phyloP scores from a whole-genome alignment of 495 filamentous ascomycete genomes.

The Xylaria sp. region DNA sequence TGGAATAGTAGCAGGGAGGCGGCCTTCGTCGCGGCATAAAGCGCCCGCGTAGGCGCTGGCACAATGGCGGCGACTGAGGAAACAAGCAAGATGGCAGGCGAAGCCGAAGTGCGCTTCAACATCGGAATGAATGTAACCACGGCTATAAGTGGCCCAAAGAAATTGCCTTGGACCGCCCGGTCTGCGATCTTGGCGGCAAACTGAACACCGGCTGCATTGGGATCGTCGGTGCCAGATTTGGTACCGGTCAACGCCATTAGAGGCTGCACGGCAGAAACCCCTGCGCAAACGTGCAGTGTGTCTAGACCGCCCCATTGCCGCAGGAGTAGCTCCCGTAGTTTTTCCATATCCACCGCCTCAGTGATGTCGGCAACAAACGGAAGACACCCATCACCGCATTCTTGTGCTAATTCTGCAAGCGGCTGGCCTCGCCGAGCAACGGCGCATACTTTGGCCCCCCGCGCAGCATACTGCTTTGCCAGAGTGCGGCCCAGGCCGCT shows the following conservation, averaged over 20 bases:
- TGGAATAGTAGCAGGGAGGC: constrained; percentile 42
- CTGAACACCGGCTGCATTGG: constrained; percentile 32
- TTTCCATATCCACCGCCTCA: constrained; percentile 34
- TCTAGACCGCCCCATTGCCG: constrained; percentile 39
- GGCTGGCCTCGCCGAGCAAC: constrained; percentile 37
- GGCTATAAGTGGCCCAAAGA: constrained; percentile 37
- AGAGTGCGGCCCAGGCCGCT: constrained; percentile 41
- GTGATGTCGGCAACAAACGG: constrained; percentile 38
- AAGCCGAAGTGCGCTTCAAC: constrained; percentile 37
- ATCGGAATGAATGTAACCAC: constrained; percentile 39
- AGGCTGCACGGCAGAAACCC: constrained; percentile 44
- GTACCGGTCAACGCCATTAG: constrained; percentile 38
- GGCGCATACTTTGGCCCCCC: constrained; percentile 38
- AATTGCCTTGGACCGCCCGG: constrained; percentile 36
- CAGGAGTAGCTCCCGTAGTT: constrained; percentile 31
- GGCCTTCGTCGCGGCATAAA: constrained; percentile 43
- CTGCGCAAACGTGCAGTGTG: constrained; percentile 39
- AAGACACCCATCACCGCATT: constrained; percentile 38
- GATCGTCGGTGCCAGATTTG: constrained; percentile 30
- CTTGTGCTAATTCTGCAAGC: constrained; percentile 30
- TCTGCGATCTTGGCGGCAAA: constrained; percentile 27
- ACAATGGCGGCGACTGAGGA: constrained; percentile 41
- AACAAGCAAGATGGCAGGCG: constrained; percentile 38
- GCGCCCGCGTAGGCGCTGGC: constrained; percentile 41
- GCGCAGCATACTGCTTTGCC: constrained; percentile 34